Evolutionary conservation across 1,139 yeast species (phyloP), one percentile per base, ranked within the genome.

Genomic region (Torulaspora globosa): DNA sequence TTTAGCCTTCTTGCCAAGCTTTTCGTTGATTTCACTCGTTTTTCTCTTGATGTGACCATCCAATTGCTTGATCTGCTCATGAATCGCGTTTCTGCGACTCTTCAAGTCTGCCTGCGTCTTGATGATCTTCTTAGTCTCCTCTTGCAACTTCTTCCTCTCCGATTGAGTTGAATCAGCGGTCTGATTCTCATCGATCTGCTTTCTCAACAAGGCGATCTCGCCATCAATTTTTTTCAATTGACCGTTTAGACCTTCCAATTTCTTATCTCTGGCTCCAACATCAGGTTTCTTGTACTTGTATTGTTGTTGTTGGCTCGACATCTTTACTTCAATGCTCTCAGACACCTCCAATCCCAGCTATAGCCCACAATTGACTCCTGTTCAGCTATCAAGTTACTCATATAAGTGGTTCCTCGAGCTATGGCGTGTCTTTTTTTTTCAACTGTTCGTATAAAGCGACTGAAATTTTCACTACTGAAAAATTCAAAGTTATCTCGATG

Each of bases 31-130:
- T 57, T 90, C 96, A 56, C 73, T 70, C 61, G 83, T 78, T 71
- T 82, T 87, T 69, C 83, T 81, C 75, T 87, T 87, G 70, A 88
- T 72, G 52, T 75, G 74, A 52, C 76, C 73, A 60, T 92, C 97
- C 55, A 83, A 70, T 40, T 73, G 70, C 68, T 82, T 84, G 66
- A 90, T 78, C 69, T 84, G 88, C 54, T 83, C 89, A 62, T 79
- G 78, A 60, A 87, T 70, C 44, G 73, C 69, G 59, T 75, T 78
- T 71, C 95, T 80, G 65, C 85, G 81, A 54, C 71, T 69, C 72
- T 88, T 88, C 68, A 82, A 72, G 53, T 76, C 78, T 51, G 81
- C 79, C 73, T 88, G 97, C 49, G 74, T 70, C 69, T 78, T 77
- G 64, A 80, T 72, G 60, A 87, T 75, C 43, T 74, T 76, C 61